Evolutionary conservation across 495 filamentous ascomycete species (phyloP), one percentile per base, ranked within the genome.

Genomic region (Cryomyces minteri): DNA sequence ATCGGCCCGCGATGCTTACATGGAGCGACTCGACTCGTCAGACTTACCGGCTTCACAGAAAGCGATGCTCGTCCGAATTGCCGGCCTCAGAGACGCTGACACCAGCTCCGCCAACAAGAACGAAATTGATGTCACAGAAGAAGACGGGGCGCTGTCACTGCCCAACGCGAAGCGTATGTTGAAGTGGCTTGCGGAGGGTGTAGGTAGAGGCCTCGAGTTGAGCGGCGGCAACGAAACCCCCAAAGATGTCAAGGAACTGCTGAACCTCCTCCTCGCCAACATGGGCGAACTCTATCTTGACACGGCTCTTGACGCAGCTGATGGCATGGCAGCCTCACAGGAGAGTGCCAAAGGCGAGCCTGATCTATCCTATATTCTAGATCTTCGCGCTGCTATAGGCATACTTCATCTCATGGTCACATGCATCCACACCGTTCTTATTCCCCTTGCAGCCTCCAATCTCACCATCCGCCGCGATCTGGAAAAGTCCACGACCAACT

Each of bases 201-300:
- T 99, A 43, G 83, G 88, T n/a, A 69, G 92, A 50, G 82, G 84
- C 0, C 69, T 99, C 31, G 92, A 99, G 57, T 69, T 99, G 38
- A 83, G 80, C 32, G 80, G 82, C 25, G 76, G 75, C 39, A 83
- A 71, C 50, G 92, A 96, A 49, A 94, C 85, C 7, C 85, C 90
- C 30, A 96, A 90, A 61, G 92, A 99, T 62, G 83, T 96, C 37
- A 75, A 77, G n/a, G 77, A 83, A 47, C 70, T 95, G 12, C 67
- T 95, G 37, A 82, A 79, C 58, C 74, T 96, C 6, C 74, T 99
- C 1, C 71, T 95, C 28, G 74, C 77, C 11, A 80, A 82, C 49
- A 90, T 95, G 82, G 87, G 84, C 43, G 86, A 92, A 53, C 80
- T 87, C 34, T 99, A 96, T 55, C 68, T 99, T 31, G 92, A 99